phyloP scores from a whole-genome alignment of 371 early-diverging fungal species.

The Zychaea mexicana region DNA sequence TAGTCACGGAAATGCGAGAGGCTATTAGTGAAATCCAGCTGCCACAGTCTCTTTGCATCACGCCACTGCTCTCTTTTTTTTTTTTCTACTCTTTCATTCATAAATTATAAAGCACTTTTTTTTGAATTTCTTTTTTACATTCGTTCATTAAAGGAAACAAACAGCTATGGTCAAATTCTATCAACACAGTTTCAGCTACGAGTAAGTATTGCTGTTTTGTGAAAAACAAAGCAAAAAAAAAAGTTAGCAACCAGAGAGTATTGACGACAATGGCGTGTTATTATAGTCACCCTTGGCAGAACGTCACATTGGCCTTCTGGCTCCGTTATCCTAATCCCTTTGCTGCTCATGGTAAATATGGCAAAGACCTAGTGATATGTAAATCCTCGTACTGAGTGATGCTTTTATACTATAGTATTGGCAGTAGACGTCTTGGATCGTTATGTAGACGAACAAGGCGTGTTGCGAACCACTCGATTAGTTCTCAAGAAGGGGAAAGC shows the following conservation, averaged over 20 bases:
- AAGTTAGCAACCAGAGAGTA: no score
- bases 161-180: constrained; percentile 73
- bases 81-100: no score
- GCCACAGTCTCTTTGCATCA: no score
- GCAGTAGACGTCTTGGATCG: constrained; percentile 91
- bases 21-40: no score
- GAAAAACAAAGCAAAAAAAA: background rate
- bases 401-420: constrained; percentile 53
- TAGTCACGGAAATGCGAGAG: no score
- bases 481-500: constrained; percentile 85
- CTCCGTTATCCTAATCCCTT: constrained; percentile 98
- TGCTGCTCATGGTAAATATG: constrained; percentile 79
- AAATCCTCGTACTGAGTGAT: no score
- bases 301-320: constrained; percentile 89
- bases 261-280: background rate
- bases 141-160: no score
- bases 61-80: no score
- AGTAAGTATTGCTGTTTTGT: constrained; percentile 50
- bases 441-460: constrained; percentile 79
- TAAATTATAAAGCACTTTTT: no score
- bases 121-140: no score
- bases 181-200: constrained; percentile 74
- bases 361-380: no score
- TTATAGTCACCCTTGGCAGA: constrained; percentile 77
- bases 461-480: constrained; percentile 84